phyloP scores from a whole-genome alignment of 1,139 yeast species.

The Candida sp. region DNA sequence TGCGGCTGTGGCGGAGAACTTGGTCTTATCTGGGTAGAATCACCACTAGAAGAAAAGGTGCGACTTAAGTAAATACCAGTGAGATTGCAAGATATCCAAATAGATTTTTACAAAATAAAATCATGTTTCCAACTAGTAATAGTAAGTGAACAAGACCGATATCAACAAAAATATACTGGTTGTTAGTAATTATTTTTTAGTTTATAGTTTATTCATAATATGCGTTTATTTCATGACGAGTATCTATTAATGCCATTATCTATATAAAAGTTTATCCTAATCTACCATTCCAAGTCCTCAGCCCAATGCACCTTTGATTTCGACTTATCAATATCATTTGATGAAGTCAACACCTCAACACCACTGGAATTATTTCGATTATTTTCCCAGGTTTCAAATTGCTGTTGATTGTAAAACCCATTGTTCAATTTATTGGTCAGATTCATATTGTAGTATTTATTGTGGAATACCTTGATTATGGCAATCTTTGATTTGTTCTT shows the following conservation, averaged over 20 bases:
- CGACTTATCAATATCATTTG: slow-evolving; percentile 2
- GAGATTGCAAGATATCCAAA: too few relatives aligned
- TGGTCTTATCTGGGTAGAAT: too few relatives aligned
- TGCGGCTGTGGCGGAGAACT: background rate
- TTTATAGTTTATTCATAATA: too few relatives aligned
- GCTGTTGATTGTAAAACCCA: slow-evolving; percentile 33
- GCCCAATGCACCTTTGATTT: slow-evolving; percentile 47
- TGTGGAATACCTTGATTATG: slow-evolving; percentile 46
- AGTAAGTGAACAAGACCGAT: too few relatives aligned
- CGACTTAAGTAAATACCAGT: too few relatives aligned
- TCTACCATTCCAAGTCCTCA: slow-evolving; percentile 47
- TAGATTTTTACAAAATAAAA: too few relatives aligned
- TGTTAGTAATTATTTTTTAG: too few relatives aligned
- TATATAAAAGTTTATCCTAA: background rate
- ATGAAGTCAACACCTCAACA: slow-evolving; percentile 11
- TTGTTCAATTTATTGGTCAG: background rate
- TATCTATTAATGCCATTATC: background rate
- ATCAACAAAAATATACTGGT: too few relatives aligned
- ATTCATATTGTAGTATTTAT: slow-evolving; percentile 13
- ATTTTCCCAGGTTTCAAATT: slow-evolving; percentile 15
- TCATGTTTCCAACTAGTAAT: too few relatives aligned
- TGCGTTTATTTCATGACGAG: too few relatives aligned
- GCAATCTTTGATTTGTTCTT: slow-evolving; percentile 44
- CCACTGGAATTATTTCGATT: slow-evolving; percentile 11
- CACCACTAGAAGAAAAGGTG: too few relatives aligned